Evolutionary conservation across 1,139 yeast genomes (phyloP), one percentile per base, ranked within the genome.

Genomic region (Nakaseomyces glabratus): DNA sequence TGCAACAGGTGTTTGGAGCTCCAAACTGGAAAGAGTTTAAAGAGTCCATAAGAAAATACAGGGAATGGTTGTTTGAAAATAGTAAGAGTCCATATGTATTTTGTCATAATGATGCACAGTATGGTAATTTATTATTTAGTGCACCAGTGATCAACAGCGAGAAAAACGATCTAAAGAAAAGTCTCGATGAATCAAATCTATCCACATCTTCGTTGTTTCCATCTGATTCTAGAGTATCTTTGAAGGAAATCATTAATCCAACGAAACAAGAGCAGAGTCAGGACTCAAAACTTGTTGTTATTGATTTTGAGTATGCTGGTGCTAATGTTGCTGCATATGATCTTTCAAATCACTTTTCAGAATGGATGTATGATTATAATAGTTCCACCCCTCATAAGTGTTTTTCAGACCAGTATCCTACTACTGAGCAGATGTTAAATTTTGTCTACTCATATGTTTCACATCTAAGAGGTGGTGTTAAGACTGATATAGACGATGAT

Each of bases 341-440:
- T 56, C 73, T 90, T 38, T 88, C 86, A 13, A 88, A 90, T 57
- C 97, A 90, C 61, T 68, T 74, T 38, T 72, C 82, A 45, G 98
- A 90, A 60, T 90, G 98, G 98, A 90, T 88, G 97, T 72, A 85
- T 26, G 85, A 90, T 60, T 90, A 88, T 55, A 85, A 81, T 51
- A 49, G 52, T 34, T 23, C 45, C 2, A 75, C 79, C 48, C 73
- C 79, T 1, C 65, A 67, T 15, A 58, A 59, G 37, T 73, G 93
- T 2, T 74, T 80, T 52, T 71, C 63, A 37, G 61, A 67, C 8
- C 60, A 63, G 30, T 90, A 70, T 57, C 98, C 98, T 4, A 63
- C 63, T 9, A 64, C 66, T 40, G 71, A 73, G 28, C 79, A 86
- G 52, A 79, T 81, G 51, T 58, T 79, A 44, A 80, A 82, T 51